A percentile compares a stretch with the other conserved stretches of the same genome.
phyloP scores from a whole-genome alignment of 129 eudicot genomes.

The Chrysanthemum makinoi region DNA sequence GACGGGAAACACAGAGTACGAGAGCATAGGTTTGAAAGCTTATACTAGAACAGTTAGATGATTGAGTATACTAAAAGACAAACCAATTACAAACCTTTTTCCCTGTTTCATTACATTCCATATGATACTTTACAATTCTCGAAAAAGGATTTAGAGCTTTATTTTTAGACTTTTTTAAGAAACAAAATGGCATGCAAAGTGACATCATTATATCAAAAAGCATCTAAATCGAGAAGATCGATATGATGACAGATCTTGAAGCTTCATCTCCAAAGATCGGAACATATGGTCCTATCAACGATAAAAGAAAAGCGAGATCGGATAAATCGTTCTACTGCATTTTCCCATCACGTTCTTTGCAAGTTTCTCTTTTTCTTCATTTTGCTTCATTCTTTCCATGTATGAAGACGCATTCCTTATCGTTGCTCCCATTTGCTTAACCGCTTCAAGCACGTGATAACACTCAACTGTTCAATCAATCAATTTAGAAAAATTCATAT shows the following conservation, averaged over 20 bases:
- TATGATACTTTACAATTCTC: conserved; percentile 7
- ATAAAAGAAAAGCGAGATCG: conserved; percentile 70
- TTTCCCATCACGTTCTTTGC: conserved; percentile 74
- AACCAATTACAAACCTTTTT: background rate
- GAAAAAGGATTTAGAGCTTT: background rate
- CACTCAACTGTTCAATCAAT: too few relatives aligned
- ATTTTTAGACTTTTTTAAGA: background rate
- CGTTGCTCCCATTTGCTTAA: conserved; percentile 94
- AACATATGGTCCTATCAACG: conserved; percentile 81
- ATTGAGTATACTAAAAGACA: background rate
- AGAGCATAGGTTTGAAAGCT: background rate
- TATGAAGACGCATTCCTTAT: conserved; percentile 75
- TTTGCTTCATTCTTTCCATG: conserved; percentile 48
- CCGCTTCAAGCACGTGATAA: too few relatives aligned
- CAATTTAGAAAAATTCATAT: too few relatives aligned
- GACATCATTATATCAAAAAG: conserved; percentile 14
- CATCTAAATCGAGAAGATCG: conserved; percentile 31
- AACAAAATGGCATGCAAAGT: conserved; percentile 15
- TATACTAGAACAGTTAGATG: background rate
- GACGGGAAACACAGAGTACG: background rate
- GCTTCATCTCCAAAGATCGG: conserved; percentile 73
- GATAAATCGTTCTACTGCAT: conserved; percentile 83
- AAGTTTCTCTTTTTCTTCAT: conserved; percentile 60
- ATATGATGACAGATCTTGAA: conserved; percentile 42
- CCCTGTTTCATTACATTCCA: conserved; percentile 15